These are phyloP conservation scores for Ogataea minuta DNA, from an alignment of 805 yeast species.

Conservation along the genomic window DNA sequence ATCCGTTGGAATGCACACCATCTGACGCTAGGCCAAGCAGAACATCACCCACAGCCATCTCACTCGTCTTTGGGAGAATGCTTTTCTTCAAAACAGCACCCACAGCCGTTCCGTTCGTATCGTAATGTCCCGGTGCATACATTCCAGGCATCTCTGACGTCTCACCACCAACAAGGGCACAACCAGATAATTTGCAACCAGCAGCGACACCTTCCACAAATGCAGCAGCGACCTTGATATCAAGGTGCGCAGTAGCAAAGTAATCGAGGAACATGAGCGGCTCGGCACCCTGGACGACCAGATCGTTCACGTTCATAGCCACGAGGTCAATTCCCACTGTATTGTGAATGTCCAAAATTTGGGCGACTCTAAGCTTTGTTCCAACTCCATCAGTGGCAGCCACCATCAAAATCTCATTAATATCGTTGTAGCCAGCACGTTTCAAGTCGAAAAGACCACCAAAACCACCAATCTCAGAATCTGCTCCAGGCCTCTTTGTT, in stretches of 20 bases:
- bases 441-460: slow-evolving; percentile 94
- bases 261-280: slow-evolving; percentile 94
- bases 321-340: slow-evolving; percentile 99
- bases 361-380: slow-evolving; percentile 93
- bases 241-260: slow-evolving; percentile 92
- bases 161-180: slow-evolving; percentile 99
- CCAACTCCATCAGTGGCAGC: slow-evolving; percentile 99
- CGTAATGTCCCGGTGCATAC: slow-evolving; percentile 93
- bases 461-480: slow-evolving; percentile 97
- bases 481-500: slow-evolving; percentile 94
- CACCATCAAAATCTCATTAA: slow-evolving; percentile 77
- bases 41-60: slow-evolving; percentile 77
- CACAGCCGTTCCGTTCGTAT: slow-evolving; percentile 97
- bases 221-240: slow-evolving; percentile 75
- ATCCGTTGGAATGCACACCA: slow-evolving; percentile 97
- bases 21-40: slow-evolving; percentile 84
- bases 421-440: slow-evolving; percentile 77
- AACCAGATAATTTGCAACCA: slow-evolving; percentile 92
- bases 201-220: slow-evolving; percentile 95
- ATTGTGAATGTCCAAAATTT: slow-evolving; percentile 79
- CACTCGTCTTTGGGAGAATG: slow-evolving; percentile 67
- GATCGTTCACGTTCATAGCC: slow-evolving; percentile 98
- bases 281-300: slow-evolving; percentile 98
- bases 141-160: slow-evolving; percentile 99
- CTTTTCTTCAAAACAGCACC: slow-evolving; percentile 85